phyloP scores from a whole-genome alignment of 805 yeast species.

The Saccharomyces jurei region DNA sequence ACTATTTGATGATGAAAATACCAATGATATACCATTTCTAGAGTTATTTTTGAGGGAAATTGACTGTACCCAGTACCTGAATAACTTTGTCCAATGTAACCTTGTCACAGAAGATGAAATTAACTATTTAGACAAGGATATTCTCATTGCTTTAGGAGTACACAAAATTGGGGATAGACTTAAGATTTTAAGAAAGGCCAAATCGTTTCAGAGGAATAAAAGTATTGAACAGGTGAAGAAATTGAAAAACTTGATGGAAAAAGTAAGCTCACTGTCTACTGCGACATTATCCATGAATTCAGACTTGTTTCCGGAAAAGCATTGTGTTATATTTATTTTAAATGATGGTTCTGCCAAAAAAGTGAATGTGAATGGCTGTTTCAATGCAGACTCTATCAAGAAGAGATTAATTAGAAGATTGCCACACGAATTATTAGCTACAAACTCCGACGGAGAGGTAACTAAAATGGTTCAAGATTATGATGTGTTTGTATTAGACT shows the following conservation, averaged over 20 bases:
- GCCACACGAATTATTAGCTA: constrained; percentile 21
- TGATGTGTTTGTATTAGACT: constrained; percentile 53
- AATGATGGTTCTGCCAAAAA: constrained; percentile 65
- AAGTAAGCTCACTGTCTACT: constrained; percentile 16
- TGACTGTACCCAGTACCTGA: constrained; percentile 18
- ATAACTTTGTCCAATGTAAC: constrained; percentile 13
- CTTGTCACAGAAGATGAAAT: constrained; percentile 21
- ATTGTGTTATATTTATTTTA: constrained; percentile 56
- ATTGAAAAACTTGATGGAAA: constrained; percentile 17
- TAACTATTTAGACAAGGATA: constrained; percentile 42
- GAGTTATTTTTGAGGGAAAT: constrained; percentile 17
- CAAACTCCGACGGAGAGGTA: constrained; percentile 18
- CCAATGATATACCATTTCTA: constrained; percentile 7
- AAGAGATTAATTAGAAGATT: constrained; percentile 55
- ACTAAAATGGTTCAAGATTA: constrained; percentile 33
- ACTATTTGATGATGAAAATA: background rate
- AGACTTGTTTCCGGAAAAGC: constrained; percentile 32
- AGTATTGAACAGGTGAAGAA: constrained; percentile 7
- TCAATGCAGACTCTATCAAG: constrained; percentile 71
- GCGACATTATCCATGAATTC: constrained; percentile 10
- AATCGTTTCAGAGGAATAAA: constrained; percentile 27
- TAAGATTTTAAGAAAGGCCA: constrained; percentile 52
- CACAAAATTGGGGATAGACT: constrained; percentile 78
- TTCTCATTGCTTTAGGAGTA: constrained; percentile 67
- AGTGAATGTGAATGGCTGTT: constrained; percentile 70